Evolutionary conservation across 2,329 filamentous ascomycete genomes (phyloP), one percentile per base, ranked within the genome.

Genomic region (Alternaria gaisen): DNA sequence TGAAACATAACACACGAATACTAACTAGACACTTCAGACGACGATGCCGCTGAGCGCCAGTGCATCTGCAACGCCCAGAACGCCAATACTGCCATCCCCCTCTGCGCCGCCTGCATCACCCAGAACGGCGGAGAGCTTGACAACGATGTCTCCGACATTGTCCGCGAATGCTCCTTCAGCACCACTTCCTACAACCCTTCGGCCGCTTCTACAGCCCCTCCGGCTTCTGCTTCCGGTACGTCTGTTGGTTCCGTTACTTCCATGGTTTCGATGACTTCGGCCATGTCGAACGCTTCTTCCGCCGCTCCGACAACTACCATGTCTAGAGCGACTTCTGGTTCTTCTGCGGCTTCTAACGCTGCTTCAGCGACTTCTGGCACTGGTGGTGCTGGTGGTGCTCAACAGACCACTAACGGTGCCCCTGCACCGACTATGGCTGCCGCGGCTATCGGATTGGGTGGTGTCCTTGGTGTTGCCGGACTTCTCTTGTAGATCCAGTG

Each of bases 51-150:
- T 12, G 56, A 58, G 42, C 56, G 56, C 18, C 48, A 47, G n/a
- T 58, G 56, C 24, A 14, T 58, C 41, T 58, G 56, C 56, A 54
- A 24, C 8, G 56, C 20, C 32, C 50, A 58, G 30, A 34, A 58
- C 26, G 56, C 56, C 28, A 46, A 32, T 20, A 58, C 48, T 5
- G 28, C 16, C 14, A 26, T 58, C 2, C 50, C 56, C 26, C 34
- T 54, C 11, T 58, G 56, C 16, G 56, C 56, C 5, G 40, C 41
- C 20, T 58, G 56, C 24, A 46, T 58, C 24, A 32, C 18, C n/a
- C 41, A 46, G 20, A 58, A 58, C 20, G 50, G 56, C 8, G 56
- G 56, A 30, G 26, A 54, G 18, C 20, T 46, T 5, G 56, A 58
- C 56, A 53, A 58, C 16, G 50, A 58, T 5, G 50, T 53, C 2